Base-by-base conservation (phyloP, 139 green algal genomes). In the Chlorella sorokiniana region DNA sequence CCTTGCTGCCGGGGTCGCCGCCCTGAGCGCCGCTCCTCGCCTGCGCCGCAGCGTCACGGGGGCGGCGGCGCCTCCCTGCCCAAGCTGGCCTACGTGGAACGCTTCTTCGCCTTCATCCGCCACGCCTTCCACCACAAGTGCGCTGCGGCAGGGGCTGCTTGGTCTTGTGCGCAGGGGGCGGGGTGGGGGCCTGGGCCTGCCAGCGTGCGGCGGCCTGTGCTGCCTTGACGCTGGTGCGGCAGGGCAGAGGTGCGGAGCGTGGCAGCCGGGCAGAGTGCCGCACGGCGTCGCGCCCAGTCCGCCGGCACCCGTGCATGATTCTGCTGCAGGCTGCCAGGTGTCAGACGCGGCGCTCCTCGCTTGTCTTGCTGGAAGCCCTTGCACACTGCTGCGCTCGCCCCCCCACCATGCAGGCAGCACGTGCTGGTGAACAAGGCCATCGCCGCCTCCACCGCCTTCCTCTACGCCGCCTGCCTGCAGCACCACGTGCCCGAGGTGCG, bases 61-160 rank as follows among this genome's bases (percentile, higher is more conserved):
- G 71, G 71, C 33, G 71, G 71, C 45, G 71, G 71, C 33, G 52
- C 45, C 45, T 42, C n/a, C 68, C 6, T 35, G 4, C 71, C 71
- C 33, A 23, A 63, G 29, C 52, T 20, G 1, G 31, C 45, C 2
- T 78, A 51, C 31, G 71, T 64, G n/a, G 37, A 40, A 16, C 71
- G 45, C 71, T 78, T 78, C 71, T 78, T 78, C 71, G 3, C 33
- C 1, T 78, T 63, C 18, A 67, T 78, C 71, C n/a, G 65, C 20
- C 1, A 18, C 22, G 35, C 48, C 33, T 78, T 78, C 33, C 71
- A 45, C 10, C 71, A 78, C 71, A 64, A 35, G 71, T 64, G n/a
- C 11, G 69, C 22, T 38, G 22, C 11, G 5, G 33, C 29, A 29
- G 20, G 59, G 29, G 14, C 4, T 23, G 31, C 31, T 6, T 8